These are phyloP conservation scores for Stagonosporopsis cucurbitacearum DNA, from an alignment of 2,329 filamentous ascomycete genomes.

Conservation along the genomic window DNA sequence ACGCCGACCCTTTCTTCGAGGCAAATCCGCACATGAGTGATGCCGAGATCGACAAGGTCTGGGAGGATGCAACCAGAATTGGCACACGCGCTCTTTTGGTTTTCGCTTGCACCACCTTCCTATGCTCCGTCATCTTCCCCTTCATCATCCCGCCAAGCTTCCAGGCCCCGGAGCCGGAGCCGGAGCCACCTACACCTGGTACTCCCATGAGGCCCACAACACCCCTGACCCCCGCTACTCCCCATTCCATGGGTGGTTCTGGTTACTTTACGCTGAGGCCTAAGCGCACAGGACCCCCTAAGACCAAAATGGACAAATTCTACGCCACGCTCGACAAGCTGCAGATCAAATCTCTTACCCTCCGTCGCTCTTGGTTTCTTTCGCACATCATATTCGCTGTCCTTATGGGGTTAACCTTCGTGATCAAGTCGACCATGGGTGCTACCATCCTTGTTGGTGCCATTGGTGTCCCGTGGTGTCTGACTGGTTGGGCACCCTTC, in stretches of 20 bases:
- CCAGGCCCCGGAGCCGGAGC: slow-evolving; percentile 49
- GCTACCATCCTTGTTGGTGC: slow-evolving; percentile 81
- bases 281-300: slow-evolving; percentile 26
- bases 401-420: slow-evolving; percentile 82
- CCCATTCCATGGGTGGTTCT: slow-evolving; percentile 42
- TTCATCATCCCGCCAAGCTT: slow-evolving; percentile 87
- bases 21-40: slow-evolving; percentile 79
- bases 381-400: slow-evolving; percentile 83
- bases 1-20: slow-evolving; percentile 81
- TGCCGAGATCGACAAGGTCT: slow-evolving; percentile 76
- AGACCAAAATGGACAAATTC: slow-evolving; percentile 33
- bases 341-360: slow-evolving; percentile 81
- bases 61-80: slow-evolving; percentile 83
- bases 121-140: slow-evolving; percentile 81
- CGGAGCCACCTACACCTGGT: slow-evolving; percentile 28
- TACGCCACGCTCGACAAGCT: slow-evolving; percentile 62
- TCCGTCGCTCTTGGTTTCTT: slow-evolving; percentile 85
- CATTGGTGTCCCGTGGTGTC: slow-evolving; percentile 88
- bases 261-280: slow-evolving; percentile 43
- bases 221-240: slow-evolving; percentile 43
- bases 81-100: slow-evolving; percentile 89
- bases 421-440: slow-evolving; percentile 72
- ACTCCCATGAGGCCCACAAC: slow-evolving; percentile 51
- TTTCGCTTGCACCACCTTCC: slow-evolving; percentile 84
- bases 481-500: slow-evolving; percentile 94